Evolutionary conservation across 2,329 filamentous ascomycete genomes (phyloP), one percentile per base, ranked within the genome.

Genomic region (Fusarium sacchari): DNA sequence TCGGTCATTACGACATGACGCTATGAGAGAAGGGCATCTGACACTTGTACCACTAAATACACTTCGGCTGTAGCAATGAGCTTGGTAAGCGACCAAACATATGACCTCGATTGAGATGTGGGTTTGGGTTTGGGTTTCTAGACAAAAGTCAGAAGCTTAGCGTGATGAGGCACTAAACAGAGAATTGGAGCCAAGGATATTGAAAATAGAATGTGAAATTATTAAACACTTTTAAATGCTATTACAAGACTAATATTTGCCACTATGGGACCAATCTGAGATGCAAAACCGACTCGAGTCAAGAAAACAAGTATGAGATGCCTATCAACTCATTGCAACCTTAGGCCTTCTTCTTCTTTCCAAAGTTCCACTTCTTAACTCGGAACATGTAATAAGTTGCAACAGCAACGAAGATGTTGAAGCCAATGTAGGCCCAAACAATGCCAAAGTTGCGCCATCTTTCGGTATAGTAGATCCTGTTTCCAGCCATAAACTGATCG

Each of bases 341-440:
- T 62, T 28, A 72, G 20, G 40, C 69, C 70, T 56, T 63, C 46
- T 73, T 72, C 55, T 69, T 73, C 65, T 72, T 72, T 39, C 69
- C 69, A 12, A 72, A 37, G 30, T 59, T 73, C 72, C 72, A 74
- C 36, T 74, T 76, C 63, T 72, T 75, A 1, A 76, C 71, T 9
- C 72, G 50, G 50, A 75, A 75, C 7, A 73, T 28, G 37, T 75
- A 75, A 10, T 75, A 75, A 20, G 70, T 49, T 5, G 36, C 28
- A 26, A 75, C 73, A 30, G 67, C 59, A 53, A 59, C 44, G 12
- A 55, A 70, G 26, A 75, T 73, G 13, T 75, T 75, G 32, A 75
- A 75, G 9, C 49, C 59, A 28, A 75, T 40, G 13, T 71, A 75
- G 5, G 62, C 69, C 73, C 73, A 75, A 1, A 72, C 69, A 24